Percentiles rank a stretch among this genome's conserved stretches.
phyloP scores from a whole-genome alignment of 2,329 filamentous ascomycete species.

The Trichoderma arundinaceum region DNA sequence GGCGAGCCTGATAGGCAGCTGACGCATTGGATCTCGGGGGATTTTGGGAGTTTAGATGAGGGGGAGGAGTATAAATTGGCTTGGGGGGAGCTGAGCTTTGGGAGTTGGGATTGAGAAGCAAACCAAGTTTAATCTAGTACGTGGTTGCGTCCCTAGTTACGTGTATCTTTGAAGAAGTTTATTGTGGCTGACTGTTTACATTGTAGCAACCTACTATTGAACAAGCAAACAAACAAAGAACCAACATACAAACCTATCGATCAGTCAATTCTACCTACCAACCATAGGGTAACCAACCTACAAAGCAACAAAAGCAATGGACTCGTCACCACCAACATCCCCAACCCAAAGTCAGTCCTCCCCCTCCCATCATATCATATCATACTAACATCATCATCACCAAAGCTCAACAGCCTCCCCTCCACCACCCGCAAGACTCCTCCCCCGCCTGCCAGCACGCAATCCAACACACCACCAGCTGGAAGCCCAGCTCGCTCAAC shows the following conservation, averaged over 20 bases:
- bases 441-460: constrained; percentile 32
- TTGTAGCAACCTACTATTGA: not conserved
- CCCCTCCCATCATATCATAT: not conserved
- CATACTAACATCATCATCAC: not conserved
- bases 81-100: not conserved
- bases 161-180: no score
- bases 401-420: not conserved
- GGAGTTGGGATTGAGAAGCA: no score
- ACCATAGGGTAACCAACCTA: not conserved
- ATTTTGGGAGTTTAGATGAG: not conserved
- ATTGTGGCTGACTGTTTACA: no score
- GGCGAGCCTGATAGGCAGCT: not conserved
- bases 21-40: constrained; percentile 15
- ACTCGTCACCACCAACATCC: constrained; percentile 16
- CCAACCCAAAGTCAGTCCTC: constrained; percentile 16
- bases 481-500: constrained; percentile 52
- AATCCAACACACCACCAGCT: constrained; percentile 46
- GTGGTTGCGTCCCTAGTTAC: no score
- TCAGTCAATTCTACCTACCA: not conserved
- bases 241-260: not conserved
- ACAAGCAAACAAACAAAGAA: not conserved
- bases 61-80: not conserved
- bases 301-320: constrained; percentile 4
- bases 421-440: not conserved
- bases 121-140: no score